Evolutionary conservation across 2,329 filamentous ascomycete species (phyloP).

Genomic region (Colletotrichum theobromicola): DNA sequence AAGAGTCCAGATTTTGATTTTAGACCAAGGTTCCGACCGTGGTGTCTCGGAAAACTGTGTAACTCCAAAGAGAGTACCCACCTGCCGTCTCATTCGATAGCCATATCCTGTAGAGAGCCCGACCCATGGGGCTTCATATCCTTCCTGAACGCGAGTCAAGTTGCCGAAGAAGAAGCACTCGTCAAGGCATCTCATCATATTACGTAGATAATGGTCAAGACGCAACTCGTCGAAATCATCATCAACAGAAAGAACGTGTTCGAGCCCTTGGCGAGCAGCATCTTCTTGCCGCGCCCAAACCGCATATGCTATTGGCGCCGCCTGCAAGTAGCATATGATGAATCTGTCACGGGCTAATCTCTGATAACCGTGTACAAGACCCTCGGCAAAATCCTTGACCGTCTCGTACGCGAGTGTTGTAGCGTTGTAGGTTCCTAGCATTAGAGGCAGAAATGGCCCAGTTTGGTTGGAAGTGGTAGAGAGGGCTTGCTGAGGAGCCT

Average conservation of each 20-base stretch:
- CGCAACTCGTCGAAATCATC: too few species aligned
- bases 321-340: neutral
- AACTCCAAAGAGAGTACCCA: too few species aligned
- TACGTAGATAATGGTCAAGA: neutral
- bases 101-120: neutral
- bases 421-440: neutral
- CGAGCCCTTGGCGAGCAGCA: neutral
- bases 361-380: neutral
- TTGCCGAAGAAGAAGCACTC: slow-evolving; percentile 7
- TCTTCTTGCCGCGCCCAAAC: neutral
- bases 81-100: too few species aligned
- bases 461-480: neutral
- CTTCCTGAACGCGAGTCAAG: neutral
- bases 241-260: neutral
- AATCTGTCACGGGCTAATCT: neutral
- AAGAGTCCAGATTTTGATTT: neutral
- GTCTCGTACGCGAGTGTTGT: neutral
- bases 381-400: neutral
- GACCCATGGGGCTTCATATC: neutral
- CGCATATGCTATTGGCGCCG: neutral
- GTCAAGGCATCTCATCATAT: neutral
- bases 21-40: neutral
- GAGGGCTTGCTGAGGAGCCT: neutral
- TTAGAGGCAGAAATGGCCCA: neutral
- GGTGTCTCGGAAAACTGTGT: neutral